These are phyloP conservation scores for Penicillium soppii DNA, from an alignment of 495 filamentous ascomycete genomes.

Conservation along the genomic window DNA sequence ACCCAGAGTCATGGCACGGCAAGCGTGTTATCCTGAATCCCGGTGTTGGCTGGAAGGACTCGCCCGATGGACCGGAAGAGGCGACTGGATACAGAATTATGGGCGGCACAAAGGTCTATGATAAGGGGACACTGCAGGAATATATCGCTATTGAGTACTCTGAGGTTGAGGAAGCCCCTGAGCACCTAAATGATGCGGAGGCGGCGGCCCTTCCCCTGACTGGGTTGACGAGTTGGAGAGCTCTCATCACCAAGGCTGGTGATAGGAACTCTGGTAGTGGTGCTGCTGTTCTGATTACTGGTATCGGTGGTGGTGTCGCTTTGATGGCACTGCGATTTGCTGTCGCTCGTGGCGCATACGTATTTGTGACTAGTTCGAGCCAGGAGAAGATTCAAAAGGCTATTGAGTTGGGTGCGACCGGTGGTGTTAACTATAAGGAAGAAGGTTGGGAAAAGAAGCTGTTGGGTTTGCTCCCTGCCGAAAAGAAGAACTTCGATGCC, in stretches of 20 bases:
- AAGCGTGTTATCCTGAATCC: slow-evolving; percentile 77
- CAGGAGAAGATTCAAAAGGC: slow-evolving; percentile 65
- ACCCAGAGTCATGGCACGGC: slow-evolving; percentile 49
- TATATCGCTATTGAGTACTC: slow-evolving; percentile 62
- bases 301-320: slow-evolving; percentile 80
- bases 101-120: slow-evolving; percentile 63
- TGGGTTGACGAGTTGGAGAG: slow-evolving; percentile 85
- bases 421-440: slow-evolving; percentile 67
- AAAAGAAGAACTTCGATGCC: slow-evolving; percentile 61
- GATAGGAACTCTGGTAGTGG: slow-evolving; percentile 54
- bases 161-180: slow-evolving; percentile 74
- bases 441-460: slow-evolving; percentile 70
- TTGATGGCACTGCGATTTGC: slow-evolving; percentile 69
- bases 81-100: slow-evolving; percentile 62
- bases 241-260: slow-evolving; percentile 68
- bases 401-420: slow-evolving; percentile 62
- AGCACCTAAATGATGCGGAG: slow-evolving; percentile 66
- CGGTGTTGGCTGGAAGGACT: slow-evolving; percentile 68
- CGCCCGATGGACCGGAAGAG: slow-evolving; percentile 71
- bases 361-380: slow-evolving; percentile 67
- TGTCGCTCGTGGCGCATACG: slow-evolving; percentile 60
- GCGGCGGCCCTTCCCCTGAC: slow-evolving; percentile 79
- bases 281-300: slow-evolving; percentile 68
- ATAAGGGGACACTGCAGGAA: slow-evolving; percentile 70
- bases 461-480: slow-evolving; percentile 49